phyloP scores from a whole-genome alignment of 495 filamentous ascomycete species.

The Penicillium daleae region DNA sequence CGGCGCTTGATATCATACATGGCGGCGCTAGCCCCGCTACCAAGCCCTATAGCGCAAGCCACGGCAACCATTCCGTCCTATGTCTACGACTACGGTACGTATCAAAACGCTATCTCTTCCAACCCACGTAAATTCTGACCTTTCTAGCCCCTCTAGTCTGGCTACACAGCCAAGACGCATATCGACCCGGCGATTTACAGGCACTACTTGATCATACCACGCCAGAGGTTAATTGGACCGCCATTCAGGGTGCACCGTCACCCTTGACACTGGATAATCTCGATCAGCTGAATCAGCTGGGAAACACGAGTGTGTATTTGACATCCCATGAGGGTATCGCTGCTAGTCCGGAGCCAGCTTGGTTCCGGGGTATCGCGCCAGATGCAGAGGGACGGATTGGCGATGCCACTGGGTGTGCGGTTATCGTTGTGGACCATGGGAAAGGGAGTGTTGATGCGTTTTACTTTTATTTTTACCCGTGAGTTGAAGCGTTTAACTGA shows the following conservation, averaged over 20 bases:
- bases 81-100: slow-evolving; percentile 35
- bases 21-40: slow-evolving; percentile 15
- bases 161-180: slow-evolving; percentile 61
- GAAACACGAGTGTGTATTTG: slow-evolving; percentile 58
- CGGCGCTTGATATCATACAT: slow-evolving; percentile 10
- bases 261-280: slow-evolving; percentile 61
- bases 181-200: slow-evolving; percentile 62
- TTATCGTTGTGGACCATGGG: slow-evolving; percentile 62
- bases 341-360: slow-evolving; percentile 51
- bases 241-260: slow-evolving; percentile 41
- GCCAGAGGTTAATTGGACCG: slow-evolving; percentile 56
- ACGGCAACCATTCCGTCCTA: slow-evolving; percentile 30
- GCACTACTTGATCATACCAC: slow-evolving; percentile 58
- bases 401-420: slow-evolving; percentile 48
- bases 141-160: slow-evolving; percentile 50
- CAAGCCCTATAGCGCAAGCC: neutral
- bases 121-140: neutral
- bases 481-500: slow-evolving; percentile 16
- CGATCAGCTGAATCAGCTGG: slow-evolving; percentile 53
- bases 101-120: neutral
- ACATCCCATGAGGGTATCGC: slow-evolving; percentile 61
- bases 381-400: slow-evolving; percentile 51
- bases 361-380: slow-evolving; percentile 56
- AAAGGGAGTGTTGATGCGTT: slow-evolving; percentile 62
- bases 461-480: slow-evolving; percentile 73